These are phyloP conservation scores for Epichloe sibirici DNA, from an alignment of 2,329 filamentous ascomycete species.

Conservation along the genomic window DNA sequence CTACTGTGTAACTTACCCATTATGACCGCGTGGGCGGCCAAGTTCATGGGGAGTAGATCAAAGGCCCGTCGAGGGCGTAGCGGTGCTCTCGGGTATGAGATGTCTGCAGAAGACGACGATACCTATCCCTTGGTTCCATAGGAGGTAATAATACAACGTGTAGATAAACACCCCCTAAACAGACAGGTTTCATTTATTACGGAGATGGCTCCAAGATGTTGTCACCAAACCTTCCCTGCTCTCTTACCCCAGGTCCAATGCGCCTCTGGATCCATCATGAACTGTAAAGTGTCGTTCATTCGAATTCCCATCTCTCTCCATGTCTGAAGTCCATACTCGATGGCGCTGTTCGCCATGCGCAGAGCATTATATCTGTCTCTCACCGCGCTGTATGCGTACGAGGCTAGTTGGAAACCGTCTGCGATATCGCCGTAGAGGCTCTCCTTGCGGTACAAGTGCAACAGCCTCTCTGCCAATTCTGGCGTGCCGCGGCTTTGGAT, in stretches of 20 bases:
- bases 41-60: neutral
- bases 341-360: neutral
- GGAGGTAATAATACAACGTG: neutral
- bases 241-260: neutral
- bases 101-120: neutral
- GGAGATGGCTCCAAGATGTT: neutral
- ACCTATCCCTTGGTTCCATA: neutral
- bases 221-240: too few species aligned
- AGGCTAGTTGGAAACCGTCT: neutral
- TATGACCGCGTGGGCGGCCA: neutral
- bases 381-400: neutral
- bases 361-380: neutral
- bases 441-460: neutral
- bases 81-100: neutral
- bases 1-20: neutral
- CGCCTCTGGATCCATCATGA: neutral
- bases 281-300: neutral
- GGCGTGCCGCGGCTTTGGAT: neutral
- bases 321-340: neutral
- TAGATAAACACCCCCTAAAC: too few species aligned
- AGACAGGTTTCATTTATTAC: too few species aligned
- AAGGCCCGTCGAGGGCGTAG: too few species aligned
- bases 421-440: neutral
- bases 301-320: neutral
- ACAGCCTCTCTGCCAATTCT: neutral